phyloP scores from a whole-genome alignment of 1,284 basidiomycete species.

The Quambalaria eucalypti region DNA sequence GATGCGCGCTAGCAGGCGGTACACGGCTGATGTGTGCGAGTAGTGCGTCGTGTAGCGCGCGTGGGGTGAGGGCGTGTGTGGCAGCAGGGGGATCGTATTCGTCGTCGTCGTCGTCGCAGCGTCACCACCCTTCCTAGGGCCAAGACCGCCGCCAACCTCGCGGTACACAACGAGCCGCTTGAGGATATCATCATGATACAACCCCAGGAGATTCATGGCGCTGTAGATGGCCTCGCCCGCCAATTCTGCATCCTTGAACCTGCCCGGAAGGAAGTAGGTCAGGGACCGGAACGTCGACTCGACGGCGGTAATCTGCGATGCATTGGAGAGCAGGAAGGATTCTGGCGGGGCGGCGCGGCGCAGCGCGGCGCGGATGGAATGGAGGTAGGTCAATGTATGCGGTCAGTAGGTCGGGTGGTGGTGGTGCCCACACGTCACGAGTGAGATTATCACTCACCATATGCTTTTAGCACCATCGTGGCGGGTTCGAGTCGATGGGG shows the following conservation, averaged over 20 bases:
- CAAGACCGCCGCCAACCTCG: background rate
- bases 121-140: background rate
- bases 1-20: slow-evolving; percentile 38
- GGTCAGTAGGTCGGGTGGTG: background rate
- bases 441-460: background rate
- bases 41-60: slow-evolving; percentile 48
- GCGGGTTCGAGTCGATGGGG: too few relatives aligned
- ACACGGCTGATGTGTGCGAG: slow-evolving; percentile 31
- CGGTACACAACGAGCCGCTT: slow-evolving; percentile 1
- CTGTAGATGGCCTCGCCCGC: slow-evolving; percentile 31
- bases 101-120: background rate
- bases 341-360: slow-evolving; percentile 7
- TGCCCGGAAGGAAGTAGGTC: slow-evolving; percentile 86
- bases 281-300: slow-evolving; percentile 79
- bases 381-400: background rate
- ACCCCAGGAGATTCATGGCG: slow-evolving; percentile 47
- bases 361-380: background rate
- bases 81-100: slow-evolving; percentile 1
- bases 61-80: slow-evolving; percentile 45
- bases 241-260: slow-evolving; percentile 92
- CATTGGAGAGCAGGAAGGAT: slow-evolving; percentile 38
- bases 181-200: slow-evolving; percentile 49
- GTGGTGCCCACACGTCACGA: background rate
- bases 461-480: background rate
- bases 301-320: slow-evolving; percentile 59